Evolutionary conservation across 345 rosid genomes (phyloP), one percentile per base, ranked within the genome.

Genomic region (Atalantia buxifolia): DNA sequence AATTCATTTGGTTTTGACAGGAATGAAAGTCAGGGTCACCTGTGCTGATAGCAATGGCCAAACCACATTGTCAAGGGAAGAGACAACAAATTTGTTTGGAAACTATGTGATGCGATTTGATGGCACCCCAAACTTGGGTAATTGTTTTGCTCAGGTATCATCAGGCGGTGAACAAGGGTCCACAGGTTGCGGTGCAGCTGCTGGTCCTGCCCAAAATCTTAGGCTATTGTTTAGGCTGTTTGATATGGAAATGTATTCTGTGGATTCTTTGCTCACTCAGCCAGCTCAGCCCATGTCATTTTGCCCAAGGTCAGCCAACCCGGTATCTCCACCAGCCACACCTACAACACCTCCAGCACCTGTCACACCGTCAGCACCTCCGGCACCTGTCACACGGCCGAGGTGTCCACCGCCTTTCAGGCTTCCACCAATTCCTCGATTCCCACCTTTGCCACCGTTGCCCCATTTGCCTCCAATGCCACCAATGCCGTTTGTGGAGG

Each of bases 81-180:
- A 89, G 86, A 91, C 86, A 1, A 90, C 98, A 57, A 88, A 89
- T 75, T 81, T 83, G 89, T 79, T 93, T 50, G 99, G 99, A 36
- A 86, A 66, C 68, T 95, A 92, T 69, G 82, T 79, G 56, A 88
- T 95, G 90, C 89, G 81, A 74, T 86, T 93, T 36, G 91, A 91
- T 68, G 99, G 97, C 24, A 76, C 85, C 36, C 97, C 97, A 9
- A 94, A 95, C 85, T 80, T 95, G 71, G 91, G 88, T 63, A 85
- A 85, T 69, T 95, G 98, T 80, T 81, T 83, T 68, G 97, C 92
- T 48, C 93, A 90, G 38, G 91, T 90, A 72, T 82, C 90, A 72
- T 82, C 90, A 64, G 85, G 88, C 53, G 79, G 77, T 55, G 91
- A 75, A 67, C 87, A 85, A 61, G 82, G 81, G 24, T 79, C 90